phyloP scores from a whole-genome alignment of 2,329 filamentous ascomycete species.

The Hysterium pulicare region DNA sequence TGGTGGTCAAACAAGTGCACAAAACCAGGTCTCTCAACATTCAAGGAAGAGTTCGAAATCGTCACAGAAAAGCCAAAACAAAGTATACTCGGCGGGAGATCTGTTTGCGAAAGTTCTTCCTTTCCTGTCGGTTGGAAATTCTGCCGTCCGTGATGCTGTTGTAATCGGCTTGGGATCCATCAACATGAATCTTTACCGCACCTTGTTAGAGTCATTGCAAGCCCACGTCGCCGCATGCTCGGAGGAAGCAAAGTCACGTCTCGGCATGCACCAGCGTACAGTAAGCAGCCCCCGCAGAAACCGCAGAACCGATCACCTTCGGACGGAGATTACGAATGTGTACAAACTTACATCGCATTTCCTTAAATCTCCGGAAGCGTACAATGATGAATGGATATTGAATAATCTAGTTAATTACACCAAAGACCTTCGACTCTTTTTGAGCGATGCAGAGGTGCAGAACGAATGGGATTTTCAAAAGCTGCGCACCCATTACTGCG shows the following conservation, averaged over 20 bases:
- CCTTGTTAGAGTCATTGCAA: constrained; percentile 83
- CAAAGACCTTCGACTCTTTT: constrained; percentile 86
- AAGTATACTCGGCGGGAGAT: constrained; percentile 81
- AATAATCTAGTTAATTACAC: constrained; percentile 85
- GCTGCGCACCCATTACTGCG: constrained; percentile 88
- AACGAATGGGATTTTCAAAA: constrained; percentile 94
- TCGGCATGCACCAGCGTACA: constrained; percentile 73
- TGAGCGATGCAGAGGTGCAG: constrained; percentile 93
- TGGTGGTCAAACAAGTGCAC: constrained; percentile 61
- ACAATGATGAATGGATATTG: constrained; percentile 85
- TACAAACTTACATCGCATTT: constrained; percentile 94
- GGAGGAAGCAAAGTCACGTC: constrained; percentile 79
- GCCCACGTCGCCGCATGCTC: constrained; percentile 82
- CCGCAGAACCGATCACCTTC: constrained; percentile 77
- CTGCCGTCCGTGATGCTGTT: constrained; percentile 82
- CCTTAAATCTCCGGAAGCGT: constrained; percentile 71
- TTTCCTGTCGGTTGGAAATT: constrained; percentile 73
- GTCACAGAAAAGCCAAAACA: constrained; percentile 63
- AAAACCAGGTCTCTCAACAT: constrained; percentile 64
- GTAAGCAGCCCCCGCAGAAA: constrained; percentile 79
- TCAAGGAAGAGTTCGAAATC: constrained; percentile 76
- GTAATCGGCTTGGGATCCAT: constrained; percentile 91
- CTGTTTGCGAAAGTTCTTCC: constrained; percentile 92
- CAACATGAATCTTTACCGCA: constrained; percentile 89
- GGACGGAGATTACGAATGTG: constrained; percentile 93